Percentiles rank a stretch among this genome's conserved stretches.
phyloP scores from a whole-genome alignment of 2,329 filamentous ascomycete genomes.

The Catunica adiposa region DNA sequence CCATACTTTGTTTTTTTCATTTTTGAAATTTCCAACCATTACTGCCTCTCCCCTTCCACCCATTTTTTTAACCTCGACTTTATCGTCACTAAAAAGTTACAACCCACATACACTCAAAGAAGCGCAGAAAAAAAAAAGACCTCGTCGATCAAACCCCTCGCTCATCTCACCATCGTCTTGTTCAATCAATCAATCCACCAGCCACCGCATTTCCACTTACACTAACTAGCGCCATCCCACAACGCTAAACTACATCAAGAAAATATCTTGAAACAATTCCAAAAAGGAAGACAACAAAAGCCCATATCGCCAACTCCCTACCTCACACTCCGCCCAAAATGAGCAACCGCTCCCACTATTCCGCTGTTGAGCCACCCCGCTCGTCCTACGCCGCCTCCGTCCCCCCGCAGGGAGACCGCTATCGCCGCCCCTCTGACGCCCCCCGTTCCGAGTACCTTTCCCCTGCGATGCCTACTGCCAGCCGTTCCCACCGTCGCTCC shows the following conservation, averaged over 20 bases:
- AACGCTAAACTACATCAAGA: not conserved
- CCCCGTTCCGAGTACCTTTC: conserved; percentile 12
- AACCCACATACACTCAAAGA: not conserved
- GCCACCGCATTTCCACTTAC: not conserved
- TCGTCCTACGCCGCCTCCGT: conserved; percentile 4
- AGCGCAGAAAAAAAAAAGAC: not conserved
- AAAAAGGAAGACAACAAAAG: not conserved
- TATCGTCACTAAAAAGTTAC: not conserved
- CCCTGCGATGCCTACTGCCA: conserved; percentile 18
- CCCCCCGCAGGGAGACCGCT: not conserved
- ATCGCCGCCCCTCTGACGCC: conserved; percentile 6
- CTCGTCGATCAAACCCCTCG: not conserved
- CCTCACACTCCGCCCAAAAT: conserved; percentile 1
- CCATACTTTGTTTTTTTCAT: no score
- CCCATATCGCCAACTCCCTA: not conserved
- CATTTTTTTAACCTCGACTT: no score
- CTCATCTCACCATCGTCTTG: not conserved
- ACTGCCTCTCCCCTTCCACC: no score
- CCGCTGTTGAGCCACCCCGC: conserved; percentile 9
- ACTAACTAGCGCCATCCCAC: not conserved
- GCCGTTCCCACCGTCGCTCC: conserved; percentile 17
- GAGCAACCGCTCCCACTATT: conserved; percentile 13
- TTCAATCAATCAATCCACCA: not conserved
- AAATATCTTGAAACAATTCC: not conserved
- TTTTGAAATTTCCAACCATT: no score